Conservation (phyloP, 1,284 basidiomycete species). For the Boletus holoroseus region DNA sequence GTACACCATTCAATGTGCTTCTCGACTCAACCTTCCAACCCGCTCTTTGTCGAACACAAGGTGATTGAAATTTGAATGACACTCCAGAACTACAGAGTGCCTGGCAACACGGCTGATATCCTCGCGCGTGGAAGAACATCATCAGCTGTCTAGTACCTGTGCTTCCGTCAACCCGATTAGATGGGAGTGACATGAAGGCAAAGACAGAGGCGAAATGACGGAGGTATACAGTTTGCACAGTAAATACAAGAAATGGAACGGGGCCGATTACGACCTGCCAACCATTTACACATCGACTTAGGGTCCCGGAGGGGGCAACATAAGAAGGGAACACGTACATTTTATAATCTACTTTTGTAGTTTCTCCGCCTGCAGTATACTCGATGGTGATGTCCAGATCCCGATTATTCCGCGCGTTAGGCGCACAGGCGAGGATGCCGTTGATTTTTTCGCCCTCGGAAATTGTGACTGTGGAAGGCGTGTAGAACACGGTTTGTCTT, state of each 20-base stretch:
- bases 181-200: background rate
- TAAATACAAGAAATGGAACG: constrained; percentile 1
- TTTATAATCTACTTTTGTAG: constrained; percentile 58
- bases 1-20: background rate
- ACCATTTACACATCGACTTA: constrained; percentile 35
- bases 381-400: constrained; percentile 86
- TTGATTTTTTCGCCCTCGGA: constrained; percentile 66
- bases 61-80: background rate
- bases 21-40: background rate
- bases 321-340: constrained; percentile 57
- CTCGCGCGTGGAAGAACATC: background rate
- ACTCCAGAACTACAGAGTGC: background rate
- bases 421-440: constrained; percentile 72
- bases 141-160: constrained; percentile 27
- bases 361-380: constrained; percentile 49
- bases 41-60: constrained; percentile 1
- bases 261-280: constrained; percentile 61
- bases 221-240: constrained; percentile 12
- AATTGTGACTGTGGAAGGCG: constrained; percentile 67
- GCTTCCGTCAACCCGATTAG: constrained; percentile 11
- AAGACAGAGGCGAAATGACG: background rate
- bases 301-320: constrained; percentile 8
- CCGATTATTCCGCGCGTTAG: constrained; percentile 86
- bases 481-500: constrained; percentile 96
- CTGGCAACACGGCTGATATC: background rate